Conservation (phyloP, 805 yeast genomes). For the Sporopachydermia quercuum region DNA sequence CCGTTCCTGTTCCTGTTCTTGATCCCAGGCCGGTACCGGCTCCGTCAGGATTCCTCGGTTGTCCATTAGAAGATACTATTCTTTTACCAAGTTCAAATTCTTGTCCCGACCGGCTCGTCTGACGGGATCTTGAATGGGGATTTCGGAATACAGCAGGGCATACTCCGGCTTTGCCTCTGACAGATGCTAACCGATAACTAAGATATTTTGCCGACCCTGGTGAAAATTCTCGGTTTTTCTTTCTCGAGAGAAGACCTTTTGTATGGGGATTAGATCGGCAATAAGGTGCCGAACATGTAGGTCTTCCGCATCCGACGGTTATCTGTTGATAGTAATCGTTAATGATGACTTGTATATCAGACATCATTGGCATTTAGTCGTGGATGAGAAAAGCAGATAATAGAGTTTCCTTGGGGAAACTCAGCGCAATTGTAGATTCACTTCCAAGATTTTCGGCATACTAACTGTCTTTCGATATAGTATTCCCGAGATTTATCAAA, state of each 20-base stretch:
- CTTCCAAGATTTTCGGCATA: no score
- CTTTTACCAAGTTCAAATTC: background rate
- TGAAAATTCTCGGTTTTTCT: background rate
- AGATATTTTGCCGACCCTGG: background rate
- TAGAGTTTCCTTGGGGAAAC: no score
- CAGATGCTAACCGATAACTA: background rate
- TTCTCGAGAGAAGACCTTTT: background rate
- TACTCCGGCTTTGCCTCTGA: background rate
- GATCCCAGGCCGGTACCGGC: no score
- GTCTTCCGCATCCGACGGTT: background rate
- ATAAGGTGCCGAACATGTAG: background rate
- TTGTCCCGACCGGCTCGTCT: background rate
- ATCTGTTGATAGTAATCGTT: background rate
- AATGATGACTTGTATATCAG: background rate
- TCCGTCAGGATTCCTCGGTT: no score
- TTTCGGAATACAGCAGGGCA: background rate
- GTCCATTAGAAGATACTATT: no score
- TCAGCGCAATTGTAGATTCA: no score
- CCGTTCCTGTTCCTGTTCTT: no score
- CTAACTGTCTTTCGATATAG: no score
- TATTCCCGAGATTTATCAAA: no score
- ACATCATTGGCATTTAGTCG: no score
- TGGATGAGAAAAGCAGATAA: background rate
- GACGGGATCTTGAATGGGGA: background rate
- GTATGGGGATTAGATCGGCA: constrained; percentile 1